Percentiles rank a stretch among this genome's conserved stretches.
phyloP scores from a whole-genome alignment of 805 yeast genomes.

The Huiozyma naganishii region DNA sequence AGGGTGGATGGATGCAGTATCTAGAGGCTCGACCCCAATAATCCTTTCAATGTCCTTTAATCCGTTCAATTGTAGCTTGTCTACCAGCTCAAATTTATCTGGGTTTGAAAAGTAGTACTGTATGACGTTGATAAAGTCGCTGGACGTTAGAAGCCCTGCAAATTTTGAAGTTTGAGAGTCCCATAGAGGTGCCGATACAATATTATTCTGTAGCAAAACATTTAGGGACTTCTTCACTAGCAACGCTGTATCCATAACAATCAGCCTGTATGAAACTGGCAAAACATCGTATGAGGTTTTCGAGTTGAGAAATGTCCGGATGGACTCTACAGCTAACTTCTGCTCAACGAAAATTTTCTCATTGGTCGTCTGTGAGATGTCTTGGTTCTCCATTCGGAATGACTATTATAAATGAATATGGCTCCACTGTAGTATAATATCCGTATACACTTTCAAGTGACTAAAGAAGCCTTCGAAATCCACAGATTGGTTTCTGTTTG shows the following conservation, averaged over 20 bases:
- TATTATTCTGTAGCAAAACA: conserved; percentile 81
- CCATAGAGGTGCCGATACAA: conserved; percentile 97
- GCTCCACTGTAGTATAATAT: neutral
- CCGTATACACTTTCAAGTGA: neutral
- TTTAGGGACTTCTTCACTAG: conserved; percentile 84
- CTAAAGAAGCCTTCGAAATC: no score
- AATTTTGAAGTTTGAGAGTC: conserved; percentile 77
- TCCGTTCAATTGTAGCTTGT: conserved; percentile 74
- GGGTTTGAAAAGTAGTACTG: conserved; percentile 88
- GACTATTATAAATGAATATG: neutral
- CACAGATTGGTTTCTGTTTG: no score
- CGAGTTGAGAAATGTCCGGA: conserved; percentile 71
- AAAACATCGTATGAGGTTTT: conserved; percentile 94
- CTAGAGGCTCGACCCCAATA: conserved; percentile 77
- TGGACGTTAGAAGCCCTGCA: conserved; percentile 87
- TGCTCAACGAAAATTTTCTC: conserved; percentile 37
- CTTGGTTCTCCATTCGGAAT: neutral
- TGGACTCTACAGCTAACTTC: conserved; percentile 66
- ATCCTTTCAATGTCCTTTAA: conserved; percentile 77
- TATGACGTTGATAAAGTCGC: conserved; percentile 89
- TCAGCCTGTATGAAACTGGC: conserved; percentile 87
- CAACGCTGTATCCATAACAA: conserved; percentile 86
- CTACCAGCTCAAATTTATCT: conserved; percentile 79
- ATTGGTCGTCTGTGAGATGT: conserved; percentile 2
- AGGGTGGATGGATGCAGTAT: conserved; percentile 83